These are phyloP conservation scores for Ogataea philodendri DNA, from an alignment of 805 yeast genomes.

Conservation along the genomic window DNA sequence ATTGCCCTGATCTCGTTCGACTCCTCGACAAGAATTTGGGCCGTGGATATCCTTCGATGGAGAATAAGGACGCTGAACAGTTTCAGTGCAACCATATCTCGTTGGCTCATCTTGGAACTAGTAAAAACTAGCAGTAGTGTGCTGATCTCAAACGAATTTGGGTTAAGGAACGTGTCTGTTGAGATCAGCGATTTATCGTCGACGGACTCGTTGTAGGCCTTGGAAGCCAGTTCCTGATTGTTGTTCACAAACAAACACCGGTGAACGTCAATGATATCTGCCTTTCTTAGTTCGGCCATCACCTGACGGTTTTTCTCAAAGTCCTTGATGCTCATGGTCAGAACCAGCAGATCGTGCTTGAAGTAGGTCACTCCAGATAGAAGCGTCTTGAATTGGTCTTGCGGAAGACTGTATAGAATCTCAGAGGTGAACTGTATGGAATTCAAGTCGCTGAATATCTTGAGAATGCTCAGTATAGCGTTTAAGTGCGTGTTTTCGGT, in stretches of 20 bases:
- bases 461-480: constrained; percentile 34
- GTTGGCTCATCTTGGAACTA: constrained; percentile 14
- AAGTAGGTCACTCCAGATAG: constrained; percentile 21
- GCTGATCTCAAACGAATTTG: constrained; percentile 28
- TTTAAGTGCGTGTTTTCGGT: constrained; percentile 35
- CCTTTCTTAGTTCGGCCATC: constrained; percentile 13
- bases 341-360: constrained; percentile 24
- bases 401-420: constrained; percentile 31
- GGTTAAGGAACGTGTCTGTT: constrained; percentile 28
- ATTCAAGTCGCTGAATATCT: constrained; percentile 32
- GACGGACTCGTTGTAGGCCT: background rate
- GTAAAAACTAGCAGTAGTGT: constrained; percentile 24
- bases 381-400: constrained; percentile 25
- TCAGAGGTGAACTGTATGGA: constrained; percentile 33
- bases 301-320: constrained; percentile 16
- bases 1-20: constrained; percentile 11
- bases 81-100: constrained; percentile 27
- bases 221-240: constrained; percentile 19
- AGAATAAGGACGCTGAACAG: constrained; percentile 25
- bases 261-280: constrained; percentile 8
- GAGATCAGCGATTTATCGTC: constrained; percentile 20
- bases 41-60: constrained; percentile 19
- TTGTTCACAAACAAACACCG: constrained; percentile 31
- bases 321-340: constrained; percentile 25
- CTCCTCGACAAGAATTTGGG: constrained; percentile 13